phyloP scores from a whole-genome alignment of 73 alveolate genomes.

The Symbiodinium natans region DNA sequence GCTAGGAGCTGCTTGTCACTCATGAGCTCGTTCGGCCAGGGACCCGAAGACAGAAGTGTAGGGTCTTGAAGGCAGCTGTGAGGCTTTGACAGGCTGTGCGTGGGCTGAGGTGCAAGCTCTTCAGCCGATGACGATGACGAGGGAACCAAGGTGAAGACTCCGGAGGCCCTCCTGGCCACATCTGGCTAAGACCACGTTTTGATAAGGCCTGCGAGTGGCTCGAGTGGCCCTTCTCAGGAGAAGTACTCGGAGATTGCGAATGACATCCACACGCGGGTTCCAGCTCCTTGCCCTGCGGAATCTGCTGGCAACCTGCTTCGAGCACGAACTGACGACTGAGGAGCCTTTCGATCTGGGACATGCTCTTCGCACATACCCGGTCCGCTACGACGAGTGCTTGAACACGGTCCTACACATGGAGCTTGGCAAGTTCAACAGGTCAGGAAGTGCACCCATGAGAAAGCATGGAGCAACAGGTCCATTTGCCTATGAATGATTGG shows the following conservation, averaged over 20 bases:
- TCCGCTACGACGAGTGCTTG: slow-evolving; percentile 99
- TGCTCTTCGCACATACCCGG: slow-evolving; percentile 98
- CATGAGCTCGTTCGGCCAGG: slow-evolving; percentile 73
- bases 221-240: slow-evolving; percentile 2
- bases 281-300: not conserved
- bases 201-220: not conserved
- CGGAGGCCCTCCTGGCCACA: slow-evolving; percentile 13
- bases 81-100: not conserved
- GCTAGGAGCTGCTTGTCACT: slow-evolving; percentile 41
- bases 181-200: not conserved
- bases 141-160: slow-evolving; percentile 58
- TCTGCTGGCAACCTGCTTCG: not conserved
- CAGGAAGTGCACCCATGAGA: slow-evolving; percentile 23
- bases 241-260: slow-evolving; percentile 59
- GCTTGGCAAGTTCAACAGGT: slow-evolving; percentile 98
- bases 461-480: not conserved
- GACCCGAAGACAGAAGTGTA: too few species aligned
- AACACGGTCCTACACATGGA: slow-evolving; percentile 99
- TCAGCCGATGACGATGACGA: slow-evolving; percentile 73
- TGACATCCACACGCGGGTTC: slow-evolving; percentile 39
- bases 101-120: slow-evolving; percentile 60
- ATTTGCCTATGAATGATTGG: not conserved
- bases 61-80: not conserved
- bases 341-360: slow-evolving; percentile 98
- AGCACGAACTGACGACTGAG: slow-evolving; percentile 95